Evolutionary conservation across 345 rosid genomes (phyloP).

Genomic region (Lumnitzera littorea): DNA sequence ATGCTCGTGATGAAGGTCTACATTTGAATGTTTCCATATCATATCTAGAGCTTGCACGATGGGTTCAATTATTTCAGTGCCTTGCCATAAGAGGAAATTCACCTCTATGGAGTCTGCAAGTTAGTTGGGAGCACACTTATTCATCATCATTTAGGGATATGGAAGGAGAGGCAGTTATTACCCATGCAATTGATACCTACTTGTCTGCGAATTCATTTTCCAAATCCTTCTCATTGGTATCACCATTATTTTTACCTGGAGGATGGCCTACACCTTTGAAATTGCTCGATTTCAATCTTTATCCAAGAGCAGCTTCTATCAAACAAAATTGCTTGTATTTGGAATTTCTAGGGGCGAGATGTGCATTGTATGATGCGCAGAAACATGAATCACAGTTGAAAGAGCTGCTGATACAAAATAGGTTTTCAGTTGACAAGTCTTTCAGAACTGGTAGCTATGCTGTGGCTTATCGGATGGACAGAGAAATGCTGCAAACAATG

Average conservation of each 20-base stretch:
- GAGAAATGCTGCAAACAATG: constrained; percentile 17
- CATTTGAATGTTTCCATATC: constrained; percentile 41
- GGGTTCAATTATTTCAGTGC: constrained; percentile 78
- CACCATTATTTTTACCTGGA: constrained; percentile 53
- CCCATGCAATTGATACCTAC: constrained; percentile 39
- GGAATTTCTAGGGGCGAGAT: constrained; percentile 66
- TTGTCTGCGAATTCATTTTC: constrained; percentile 30
- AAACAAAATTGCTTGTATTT: constrained; percentile 76
- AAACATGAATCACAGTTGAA: too few relatives aligned
- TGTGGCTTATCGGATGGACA: constrained; percentile 14
- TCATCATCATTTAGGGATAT: constrained; percentile 68
- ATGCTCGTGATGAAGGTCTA: constrained; percentile 55
- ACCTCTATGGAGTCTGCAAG: constrained; percentile 72
- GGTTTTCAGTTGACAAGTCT: too few relatives aligned
- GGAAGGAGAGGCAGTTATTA: constrained; percentile 46
- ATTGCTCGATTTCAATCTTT: constrained; percentile 43
- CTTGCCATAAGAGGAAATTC: constrained; percentile 66
- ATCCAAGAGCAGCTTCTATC: constrained; percentile 60
- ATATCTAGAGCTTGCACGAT: constrained; percentile 80
- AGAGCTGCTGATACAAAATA: too few relatives aligned
- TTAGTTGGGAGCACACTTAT: constrained; percentile 92
- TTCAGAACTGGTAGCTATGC: too few relatives aligned
- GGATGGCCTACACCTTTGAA: constrained; percentile 85
- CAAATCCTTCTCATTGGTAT: constrained; percentile 22
- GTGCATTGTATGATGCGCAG: constrained; percentile 25